Percentiles rank a stretch among this genome's conserved stretches.
Evolutionary conservation across 1,284 basidiomycete genomes (phyloP).

Genomic region (Ustilago bromivora): DNA sequence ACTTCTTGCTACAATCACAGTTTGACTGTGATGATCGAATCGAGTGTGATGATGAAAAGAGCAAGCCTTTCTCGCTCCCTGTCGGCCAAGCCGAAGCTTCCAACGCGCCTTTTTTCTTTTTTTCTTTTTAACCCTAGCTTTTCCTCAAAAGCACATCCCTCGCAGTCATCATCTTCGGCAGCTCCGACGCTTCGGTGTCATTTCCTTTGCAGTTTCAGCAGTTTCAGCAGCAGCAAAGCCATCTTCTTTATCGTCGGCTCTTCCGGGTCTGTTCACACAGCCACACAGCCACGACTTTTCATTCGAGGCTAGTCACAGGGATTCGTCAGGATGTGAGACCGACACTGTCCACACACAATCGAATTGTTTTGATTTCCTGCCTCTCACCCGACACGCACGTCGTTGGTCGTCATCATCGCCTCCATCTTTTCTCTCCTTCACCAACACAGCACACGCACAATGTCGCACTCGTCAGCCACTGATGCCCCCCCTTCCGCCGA

Average conservation of each 20-base stretch:
- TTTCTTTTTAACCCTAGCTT: too few species aligned
- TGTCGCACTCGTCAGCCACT: constrained; percentile 26
- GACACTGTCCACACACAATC: background rate
- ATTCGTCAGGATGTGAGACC: background rate
- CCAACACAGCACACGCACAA: constrained; percentile 12
- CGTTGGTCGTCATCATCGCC: constrained; percentile 14
- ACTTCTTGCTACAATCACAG: constrained; percentile 1
- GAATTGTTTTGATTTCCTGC: background rate
- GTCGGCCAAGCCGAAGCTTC: constrained; percentile 12
- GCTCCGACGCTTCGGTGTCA: constrained; percentile 4
- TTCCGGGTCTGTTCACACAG: too few species aligned
- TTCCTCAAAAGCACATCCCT: too few species aligned
- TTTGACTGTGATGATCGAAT: background rate
- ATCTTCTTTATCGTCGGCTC: too few species aligned
- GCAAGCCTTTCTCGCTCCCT: constrained; percentile 7
- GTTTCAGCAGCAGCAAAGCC: background rate
- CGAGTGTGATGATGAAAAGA: constrained; percentile 10
- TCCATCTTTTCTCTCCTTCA: background rate
- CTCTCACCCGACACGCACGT: constrained; percentile 11
- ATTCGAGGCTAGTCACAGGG: too few species aligned
- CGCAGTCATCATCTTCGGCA: background rate
- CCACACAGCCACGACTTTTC: too few species aligned
- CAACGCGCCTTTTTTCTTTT: constrained; percentile 10
- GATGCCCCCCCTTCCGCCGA: background rate
- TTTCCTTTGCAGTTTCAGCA: background rate